These are phyloP conservation scores for Staphylotrichum longicolle DNA, from an alignment of 495 filamentous ascomycete genomes.

Conservation along the genomic window DNA sequence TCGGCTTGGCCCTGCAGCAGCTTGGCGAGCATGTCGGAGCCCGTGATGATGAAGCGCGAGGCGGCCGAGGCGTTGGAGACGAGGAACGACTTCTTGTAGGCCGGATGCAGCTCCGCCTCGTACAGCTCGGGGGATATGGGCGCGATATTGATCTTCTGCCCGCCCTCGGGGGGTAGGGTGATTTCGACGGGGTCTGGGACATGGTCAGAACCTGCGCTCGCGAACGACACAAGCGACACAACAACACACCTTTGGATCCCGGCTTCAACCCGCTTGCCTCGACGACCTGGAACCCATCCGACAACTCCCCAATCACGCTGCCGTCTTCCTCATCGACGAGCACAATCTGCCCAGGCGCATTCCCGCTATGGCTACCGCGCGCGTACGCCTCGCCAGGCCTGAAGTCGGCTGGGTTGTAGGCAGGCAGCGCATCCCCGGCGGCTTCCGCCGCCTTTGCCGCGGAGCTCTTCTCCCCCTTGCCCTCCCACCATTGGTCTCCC, in stretches of 20 bases:
- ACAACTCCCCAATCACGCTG: conserved; percentile 87
- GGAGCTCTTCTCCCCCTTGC: conserved; percentile 32
- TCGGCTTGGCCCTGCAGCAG: conserved; percentile 73
- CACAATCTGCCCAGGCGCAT: conserved; percentile 73
- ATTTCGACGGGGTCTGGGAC: conserved; percentile 84
- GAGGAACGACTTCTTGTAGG: conserved; percentile 79
- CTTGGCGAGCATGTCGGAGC: conserved; percentile 73
- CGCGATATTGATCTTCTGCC: conserved; percentile 66
- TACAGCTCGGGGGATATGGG: conserved; percentile 80
- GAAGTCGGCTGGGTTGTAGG: conserved; percentile 81
- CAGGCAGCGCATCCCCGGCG: conserved; percentile 45
- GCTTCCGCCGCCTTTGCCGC: conserved; percentile 38
- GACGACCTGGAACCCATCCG: conserved; percentile 75
- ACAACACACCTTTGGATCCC: conserved; percentile 77
- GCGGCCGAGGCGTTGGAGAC: conserved; percentile 88
- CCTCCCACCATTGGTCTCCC: conserved; percentile 15
- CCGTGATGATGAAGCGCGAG: conserved; percentile 89
- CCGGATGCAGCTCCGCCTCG: conserved; percentile 76
- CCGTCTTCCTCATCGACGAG: conserved; percentile 93
- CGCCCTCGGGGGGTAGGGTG: conserved; percentile 70
- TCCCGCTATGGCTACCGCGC: conserved; percentile 48
- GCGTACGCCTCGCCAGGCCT: conserved; percentile 76
- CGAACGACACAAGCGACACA: not conserved
- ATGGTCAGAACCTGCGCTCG: conserved; percentile 9
- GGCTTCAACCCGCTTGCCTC: conserved; percentile 69